These are phyloP conservation scores for Triticum turgidum DNA, from an alignment of 176 grass and related monocot genomes.

Conservation along the genomic window DNA sequence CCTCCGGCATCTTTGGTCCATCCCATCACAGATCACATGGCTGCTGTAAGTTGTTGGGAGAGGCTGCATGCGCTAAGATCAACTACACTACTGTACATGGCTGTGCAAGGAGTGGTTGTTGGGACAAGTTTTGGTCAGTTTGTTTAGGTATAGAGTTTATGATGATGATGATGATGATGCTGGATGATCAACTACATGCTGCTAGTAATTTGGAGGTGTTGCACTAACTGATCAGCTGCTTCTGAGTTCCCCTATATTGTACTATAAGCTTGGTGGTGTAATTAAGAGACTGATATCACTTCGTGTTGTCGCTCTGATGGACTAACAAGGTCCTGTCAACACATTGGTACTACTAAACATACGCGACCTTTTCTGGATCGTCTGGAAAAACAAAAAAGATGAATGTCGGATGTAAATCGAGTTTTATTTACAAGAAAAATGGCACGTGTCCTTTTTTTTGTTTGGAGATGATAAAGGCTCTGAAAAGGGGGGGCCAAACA, in stretches of 20 bases:
- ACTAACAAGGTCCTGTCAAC: not conserved
- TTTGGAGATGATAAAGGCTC: not conserved
- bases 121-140: constrained; percentile 1
- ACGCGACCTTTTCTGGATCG: not conserved
- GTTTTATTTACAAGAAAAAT: not conserved
- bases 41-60: not conserved
- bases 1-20: not conserved
- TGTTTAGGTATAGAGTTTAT: constrained; percentile 7
- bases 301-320: not conserved
- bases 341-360: not conserved
- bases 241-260: not conserved
- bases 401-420: too few species aligned
- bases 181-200: not conserved
- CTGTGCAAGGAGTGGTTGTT: too few species aligned
- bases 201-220: not conserved
- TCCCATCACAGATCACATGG: not conserved
- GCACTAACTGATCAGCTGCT: not conserved
- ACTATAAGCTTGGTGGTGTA: not conserved
- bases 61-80: not conserved
- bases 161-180: not conserved
- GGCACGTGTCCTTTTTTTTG: not conserved
- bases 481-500: not conserved
- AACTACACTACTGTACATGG: too few species aligned
- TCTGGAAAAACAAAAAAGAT: not conserved
- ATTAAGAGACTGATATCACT: constrained; percentile 1